Conservation (phyloP, 805 yeast species). For the Ogataea populi-albae region DNA sequence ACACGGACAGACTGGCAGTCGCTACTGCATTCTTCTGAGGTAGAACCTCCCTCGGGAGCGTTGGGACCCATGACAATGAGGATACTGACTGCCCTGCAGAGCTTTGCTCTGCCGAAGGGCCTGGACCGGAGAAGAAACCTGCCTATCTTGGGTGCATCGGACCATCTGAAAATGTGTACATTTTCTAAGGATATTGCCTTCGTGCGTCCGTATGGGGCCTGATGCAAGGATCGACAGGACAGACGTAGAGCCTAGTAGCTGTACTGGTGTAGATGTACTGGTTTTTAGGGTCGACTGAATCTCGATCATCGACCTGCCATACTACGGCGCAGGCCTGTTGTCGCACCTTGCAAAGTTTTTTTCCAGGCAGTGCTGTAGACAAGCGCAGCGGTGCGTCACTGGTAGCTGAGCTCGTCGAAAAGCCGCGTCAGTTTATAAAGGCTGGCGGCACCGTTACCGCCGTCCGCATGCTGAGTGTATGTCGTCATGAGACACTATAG, state of each 20-base stretch:
- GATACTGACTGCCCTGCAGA: constrained; percentile 42
- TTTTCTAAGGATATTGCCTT: constrained; percentile 55
- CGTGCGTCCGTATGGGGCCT: constrained; percentile 63
- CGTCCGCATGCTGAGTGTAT: too few relatives aligned
- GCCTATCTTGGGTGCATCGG: constrained; percentile 66
- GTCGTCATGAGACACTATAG: too few relatives aligned
- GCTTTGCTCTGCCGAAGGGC: constrained; percentile 12
- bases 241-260: constrained; percentile 1
- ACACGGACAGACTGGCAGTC: constrained; percentile 47
- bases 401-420: too few relatives aligned
- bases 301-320: too few relatives aligned
- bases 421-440: too few relatives aligned
- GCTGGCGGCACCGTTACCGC: too few relatives aligned
- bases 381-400: too few relatives aligned
- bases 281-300: too few relatives aligned
- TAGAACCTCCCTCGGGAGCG: constrained; percentile 49
- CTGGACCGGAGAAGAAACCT: constrained; percentile 53
- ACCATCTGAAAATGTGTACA: constrained; percentile 41
- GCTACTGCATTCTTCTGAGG: constrained; percentile 58
- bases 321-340: too few relatives aligned
- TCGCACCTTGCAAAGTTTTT: too few relatives aligned
- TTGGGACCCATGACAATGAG: constrained; percentile 57
- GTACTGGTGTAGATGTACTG: too few relatives aligned
- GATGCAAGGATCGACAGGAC: constrained; percentile 58
- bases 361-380: too few relatives aligned